Evolutionary conservation across 2,329 filamentous ascomycete species (phyloP), one percentile per base, ranked within the genome.

Genomic region (Pseudocercospora musae): DNA sequence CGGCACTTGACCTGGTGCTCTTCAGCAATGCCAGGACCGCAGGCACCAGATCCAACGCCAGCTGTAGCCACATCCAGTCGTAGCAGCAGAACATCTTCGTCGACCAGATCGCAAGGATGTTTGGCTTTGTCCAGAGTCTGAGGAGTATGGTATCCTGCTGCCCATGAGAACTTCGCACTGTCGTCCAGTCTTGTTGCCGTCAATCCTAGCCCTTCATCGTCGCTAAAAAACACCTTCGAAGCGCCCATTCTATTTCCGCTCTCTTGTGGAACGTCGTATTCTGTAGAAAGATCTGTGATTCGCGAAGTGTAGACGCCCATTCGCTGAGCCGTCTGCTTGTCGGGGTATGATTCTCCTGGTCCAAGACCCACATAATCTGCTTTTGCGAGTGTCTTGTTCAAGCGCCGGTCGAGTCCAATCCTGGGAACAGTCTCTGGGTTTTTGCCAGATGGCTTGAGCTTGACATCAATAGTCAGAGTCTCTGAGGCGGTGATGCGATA

Each of bases 251-350:
- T 78, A 71, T 89, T 90, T 1, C 86, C 85, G 46, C 82, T 84
- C 69, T 90, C 87, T 72, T 90, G 87, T 0, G 87, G 87, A 13
- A 86, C 84, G 21, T 90, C 87, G 70, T 89, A 89, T 0, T 80
- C 77, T 0, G 81, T 81, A 66, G 83, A 81, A 31, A 89, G 77
- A 0, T 82, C 79, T 0, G 78, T 76, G 1, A 86, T 75, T 1
- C 68, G 68, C n/a, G 72, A 68, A 0, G 70, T 71, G 73, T 79
- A 85, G 44, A 84, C 77, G 1, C 84, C 86, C 0, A 85, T 69
- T 3, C 76, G 77, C 67, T 87, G 84, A 1, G 84, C 81, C 9
- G 76, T 68, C 62, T 88, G 87, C 73, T 84, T 87, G 75, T 90
- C 88, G 10, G 78, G 76, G 76, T 90, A 91, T 3, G 81, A 84